phyloP scores from a whole-genome alignment of 1,139 yeast species.

The Magnusiomyces ingens region DNA sequence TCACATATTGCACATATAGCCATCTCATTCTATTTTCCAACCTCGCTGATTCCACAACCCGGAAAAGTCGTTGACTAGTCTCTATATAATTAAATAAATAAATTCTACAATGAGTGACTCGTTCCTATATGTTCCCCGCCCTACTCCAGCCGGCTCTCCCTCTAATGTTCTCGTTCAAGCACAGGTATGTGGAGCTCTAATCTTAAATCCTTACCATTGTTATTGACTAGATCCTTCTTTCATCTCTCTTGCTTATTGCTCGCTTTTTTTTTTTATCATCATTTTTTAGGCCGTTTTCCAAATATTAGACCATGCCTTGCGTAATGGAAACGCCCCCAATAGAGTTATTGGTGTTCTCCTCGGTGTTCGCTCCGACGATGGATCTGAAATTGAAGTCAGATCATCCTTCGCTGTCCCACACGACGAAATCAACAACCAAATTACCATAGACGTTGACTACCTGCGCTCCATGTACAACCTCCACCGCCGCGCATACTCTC shows the following conservation, averaged over 20 bases:
- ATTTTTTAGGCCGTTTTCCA: constrained; percentile 68
- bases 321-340: constrained; percentile 41
- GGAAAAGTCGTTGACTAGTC: no score
- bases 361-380: constrained; percentile 81
- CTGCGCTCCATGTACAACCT: constrained; percentile 66
- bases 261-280: neutral
- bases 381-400: constrained; percentile 65
- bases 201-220: no score
- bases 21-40: no score
- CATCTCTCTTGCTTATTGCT: neutral
- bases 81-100: neutral
- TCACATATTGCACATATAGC: no score
- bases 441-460: constrained; percentile 70
- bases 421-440: constrained; percentile 66
- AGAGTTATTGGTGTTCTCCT: constrained; percentile 78
- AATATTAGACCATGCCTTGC: constrained; percentile 52
- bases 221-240: neutral
- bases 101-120: constrained; percentile 24
- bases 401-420: constrained; percentile 83
- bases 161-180: constrained; percentile 26
- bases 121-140: constrained; percentile 27
- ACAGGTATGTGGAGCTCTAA: constrained; percentile 11
- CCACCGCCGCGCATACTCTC: constrained; percentile 66
- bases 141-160: constrained; percentile 24
- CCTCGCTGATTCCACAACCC: no score